Evolutionary conservation across 148 eudicot genomes (phyloP), one percentile per base, ranked within the genome.

Genomic region (Nepenthes gracilis): DNA sequence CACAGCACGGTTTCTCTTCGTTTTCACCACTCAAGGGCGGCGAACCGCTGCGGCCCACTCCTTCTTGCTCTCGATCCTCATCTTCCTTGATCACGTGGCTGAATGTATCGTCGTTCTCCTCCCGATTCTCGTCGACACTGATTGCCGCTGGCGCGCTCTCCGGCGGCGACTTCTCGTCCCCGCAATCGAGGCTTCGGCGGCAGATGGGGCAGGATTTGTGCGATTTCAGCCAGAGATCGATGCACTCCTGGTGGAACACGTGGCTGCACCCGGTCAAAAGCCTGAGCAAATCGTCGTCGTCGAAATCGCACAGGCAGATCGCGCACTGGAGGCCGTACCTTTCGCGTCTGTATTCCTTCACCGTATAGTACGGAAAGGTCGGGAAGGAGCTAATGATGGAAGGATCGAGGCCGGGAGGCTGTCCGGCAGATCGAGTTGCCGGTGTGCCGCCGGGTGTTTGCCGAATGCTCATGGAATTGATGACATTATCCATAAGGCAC

Each of bases 191-290:
- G 59, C 60, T 59, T 12, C 79, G 64, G 4, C 96, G 78, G 61
- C 96, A 88, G 14, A 83, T 83, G 0, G 96, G 96, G 43, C 96
- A 88, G 0, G 96, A 79, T 10, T 72, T 76, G 64, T 85, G 88
- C 0, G 80, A 77, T 35, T 67, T 83, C 2, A 88, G 78, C 96
- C 96, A 85, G 2, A 81, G 59, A 63, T 88, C 96, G 5, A 88
- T 78, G 68, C 96, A 88, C 33, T 85, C 87, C 72, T 77, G 80
- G 50, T 88, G 96, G 58, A 85, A 88, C 1, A 85, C 91, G 62
- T 88, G 96, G 65, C 73, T 74, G 65, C 96, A 88, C 15, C 59
- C 34, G 1, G 87, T 78, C 54, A 88, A 36, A 1, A 85, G 69
- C n/a, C 92, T 72, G 55, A 88, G 80, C 1, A 72, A 15, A 52